These are phyloP conservation scores for Excoecaria agallocha DNA, from an alignment of 345 rosid species.

Conservation along the genomic window DNA sequence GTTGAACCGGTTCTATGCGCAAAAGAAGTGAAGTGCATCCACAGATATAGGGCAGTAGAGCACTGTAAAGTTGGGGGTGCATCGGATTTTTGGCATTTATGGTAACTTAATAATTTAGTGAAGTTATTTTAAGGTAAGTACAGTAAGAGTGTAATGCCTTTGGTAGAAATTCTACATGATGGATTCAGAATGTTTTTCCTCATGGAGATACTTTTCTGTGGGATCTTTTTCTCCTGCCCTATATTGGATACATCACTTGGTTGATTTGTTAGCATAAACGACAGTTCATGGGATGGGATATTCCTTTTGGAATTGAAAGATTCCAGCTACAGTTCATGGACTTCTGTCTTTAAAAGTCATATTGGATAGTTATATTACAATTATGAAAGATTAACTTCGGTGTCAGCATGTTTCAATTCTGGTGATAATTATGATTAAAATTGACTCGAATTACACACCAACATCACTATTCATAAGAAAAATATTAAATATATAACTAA, in stretches of 20 bases:
- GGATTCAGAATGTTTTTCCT: neutral
- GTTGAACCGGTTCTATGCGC: neutral
- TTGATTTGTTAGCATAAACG: neutral
- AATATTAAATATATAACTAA: too few species aligned
- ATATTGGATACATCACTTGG: neutral
- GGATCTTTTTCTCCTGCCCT: neutral
- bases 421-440: neutral
- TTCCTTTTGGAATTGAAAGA: neutral
- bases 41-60: neutral
- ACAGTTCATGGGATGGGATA: neutral
- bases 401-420: too few species aligned
- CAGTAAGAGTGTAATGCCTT: neutral
- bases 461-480: too few species aligned
- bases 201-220: neutral
- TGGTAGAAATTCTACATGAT: neutral
- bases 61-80: conserved; percentile 6
- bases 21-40: neutral
- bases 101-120: conserved; percentile 2
- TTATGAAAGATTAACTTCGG: too few species aligned
- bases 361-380: too few species aligned
- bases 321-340: neutral
- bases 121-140: neutral
- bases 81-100: conserved; percentile 1
- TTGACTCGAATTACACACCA: neutral
- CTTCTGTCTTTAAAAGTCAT: too few species aligned